Percentiles rank a stretch among this genome's conserved stretches.
Conservation (phyloP, 75 land plant species). For the Selaginella moellendorffii region DNA sequence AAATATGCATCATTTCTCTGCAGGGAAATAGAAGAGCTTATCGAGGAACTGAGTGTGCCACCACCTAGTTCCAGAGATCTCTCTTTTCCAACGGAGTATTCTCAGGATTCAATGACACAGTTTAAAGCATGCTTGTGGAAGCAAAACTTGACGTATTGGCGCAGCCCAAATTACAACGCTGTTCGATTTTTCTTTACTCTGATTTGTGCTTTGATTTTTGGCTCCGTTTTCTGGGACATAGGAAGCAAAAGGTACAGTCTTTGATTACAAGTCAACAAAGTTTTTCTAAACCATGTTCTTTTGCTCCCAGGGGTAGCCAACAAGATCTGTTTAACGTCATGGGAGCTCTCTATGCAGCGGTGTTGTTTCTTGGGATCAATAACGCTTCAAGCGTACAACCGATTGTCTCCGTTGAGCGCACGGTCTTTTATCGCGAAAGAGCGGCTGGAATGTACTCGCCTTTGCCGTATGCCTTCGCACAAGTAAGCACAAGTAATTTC, state of each 20-base stretch:
- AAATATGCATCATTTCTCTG: not conserved
- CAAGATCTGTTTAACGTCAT: not conserved
- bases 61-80: slow-evolving; percentile 19
- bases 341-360: slow-evolving; percentile 1
- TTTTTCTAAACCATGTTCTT: not conserved
- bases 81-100: slow-evolving; percentile 21
- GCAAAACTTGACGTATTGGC: slow-evolving; percentile 32
- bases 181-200: slow-evolving; percentile 34
- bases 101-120: slow-evolving; percentile 15
- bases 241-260: slow-evolving; percentile 16
- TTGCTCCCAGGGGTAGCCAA: not conserved
- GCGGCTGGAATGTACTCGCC: not conserved
- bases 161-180: slow-evolving; percentile 31
- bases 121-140: slow-evolving; percentile 33
- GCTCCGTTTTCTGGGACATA: slow-evolving; percentile 22
- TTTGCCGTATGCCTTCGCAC: slow-evolving; percentile 6
- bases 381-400: slow-evolving; percentile 4
- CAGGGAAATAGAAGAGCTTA: slow-evolving; percentile 20
- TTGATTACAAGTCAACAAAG: not conserved
- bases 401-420: not conserved
- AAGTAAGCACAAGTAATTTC: too few species aligned
- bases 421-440: not conserved
- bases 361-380: not conserved
- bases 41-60: slow-evolving; percentile 19
- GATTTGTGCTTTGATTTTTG: slow-evolving; percentile 26